Base-by-base conservation (phyloP, 345 rosid species). In the Lepidium sativum region DNA sequence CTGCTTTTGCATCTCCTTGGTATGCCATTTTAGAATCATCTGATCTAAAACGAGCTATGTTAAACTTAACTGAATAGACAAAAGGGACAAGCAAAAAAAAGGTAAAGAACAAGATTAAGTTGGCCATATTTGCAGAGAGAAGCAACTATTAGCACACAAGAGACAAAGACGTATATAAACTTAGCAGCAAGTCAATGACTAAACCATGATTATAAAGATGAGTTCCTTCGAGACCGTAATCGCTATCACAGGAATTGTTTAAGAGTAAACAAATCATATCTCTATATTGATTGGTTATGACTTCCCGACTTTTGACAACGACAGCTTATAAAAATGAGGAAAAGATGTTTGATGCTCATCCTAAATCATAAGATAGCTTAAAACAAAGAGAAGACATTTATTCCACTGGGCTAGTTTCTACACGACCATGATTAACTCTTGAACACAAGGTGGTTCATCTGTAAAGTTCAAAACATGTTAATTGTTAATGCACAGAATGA, bases 1-100 rank as follows among this genome's bases (percentile, higher is more conserved):
- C 44, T 9, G 73, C 57, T 23, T 0, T 60, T 35, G 77, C 73
- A 61, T 73, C 77, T 60, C 77, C 77, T 55, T 53, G 68, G 64
- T 67, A 67, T 32, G 20, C 54, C 18, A 73, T 41, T 54, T 67
- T 49, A 14, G 63, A 14, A 12, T 1, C 6, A 27, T 66, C 59
- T 16, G 63, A 0, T 1, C 27, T 1, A 62, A 73, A 73, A 60
- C 59, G 29, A 25, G 59, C 1, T 50, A 67, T 42, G 54, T 54
- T 73, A 41, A 73, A 73, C 0, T 53, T 31, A 29, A 73, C 3
- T 14, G 77, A 67, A 37, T 1, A 1, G 20, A 67, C 73, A 17
- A 27, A 40, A 60, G 77, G 77, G 23, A 73, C 40, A 44, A 60
- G 1, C 56, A 47, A 47, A 25, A 54, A 31, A 40, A 38, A 68